A percentile compares a stretch with the other conserved stretches of the same genome.
Evolutionary conservation across 345 rosid genomes (phyloP).

Genomic region (Pseudoturritis turrita): DNA sequence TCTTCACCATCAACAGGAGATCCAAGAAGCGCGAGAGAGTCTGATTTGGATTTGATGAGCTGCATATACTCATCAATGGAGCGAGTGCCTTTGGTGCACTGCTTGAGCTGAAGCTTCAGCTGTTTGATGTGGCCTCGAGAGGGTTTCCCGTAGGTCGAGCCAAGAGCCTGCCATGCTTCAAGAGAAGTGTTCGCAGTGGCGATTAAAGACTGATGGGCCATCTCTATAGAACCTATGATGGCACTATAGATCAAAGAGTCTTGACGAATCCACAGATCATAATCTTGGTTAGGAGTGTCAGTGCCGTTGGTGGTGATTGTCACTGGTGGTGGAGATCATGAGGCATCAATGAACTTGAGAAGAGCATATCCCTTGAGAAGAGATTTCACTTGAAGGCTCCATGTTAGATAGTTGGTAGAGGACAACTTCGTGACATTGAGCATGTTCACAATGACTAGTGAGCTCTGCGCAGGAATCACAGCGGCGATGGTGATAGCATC

Average conservation of each 20-base stretch:
- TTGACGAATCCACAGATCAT: background rate
- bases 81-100: too few species aligned
- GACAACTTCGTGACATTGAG: background rate
- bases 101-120: too few species aligned
- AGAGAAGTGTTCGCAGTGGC: too few species aligned
- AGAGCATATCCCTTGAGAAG: background rate
- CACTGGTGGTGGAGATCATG: background rate
- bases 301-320: background rate
- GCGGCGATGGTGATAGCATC: too few species aligned
- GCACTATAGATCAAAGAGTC: background rate
- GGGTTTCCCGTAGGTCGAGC: background rate
- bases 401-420: background rate
- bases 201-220: too few species aligned
- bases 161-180: too few species aligned
- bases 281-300: background rate
- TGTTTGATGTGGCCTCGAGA: background rate
- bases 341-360: background rate
- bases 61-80: too few species aligned
- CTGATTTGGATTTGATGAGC: too few species aligned
- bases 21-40: background rate
- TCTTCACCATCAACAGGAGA: too few species aligned
- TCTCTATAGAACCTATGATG: background rate
- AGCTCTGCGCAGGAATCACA: too few species aligned
- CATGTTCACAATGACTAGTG: too few species aligned
- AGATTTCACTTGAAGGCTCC: background rate